Evolutionary conservation across 805 yeast species (phyloP).

Genomic region (Myxozyma geophila): DNA sequence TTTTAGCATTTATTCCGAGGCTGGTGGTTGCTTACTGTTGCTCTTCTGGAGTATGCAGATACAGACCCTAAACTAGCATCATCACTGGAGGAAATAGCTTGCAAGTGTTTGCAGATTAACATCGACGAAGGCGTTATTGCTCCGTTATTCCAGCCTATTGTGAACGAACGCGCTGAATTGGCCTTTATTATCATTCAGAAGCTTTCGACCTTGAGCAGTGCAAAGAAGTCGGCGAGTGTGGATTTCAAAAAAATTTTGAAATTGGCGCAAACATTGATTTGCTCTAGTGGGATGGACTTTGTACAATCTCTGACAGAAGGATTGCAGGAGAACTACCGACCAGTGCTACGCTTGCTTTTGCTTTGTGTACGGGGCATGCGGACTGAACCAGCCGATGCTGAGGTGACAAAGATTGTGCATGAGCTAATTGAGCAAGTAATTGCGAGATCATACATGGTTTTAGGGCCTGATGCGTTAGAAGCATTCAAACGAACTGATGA

Average conservation of each 20-base stretch:
- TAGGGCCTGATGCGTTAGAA: slow-evolving; percentile 30
- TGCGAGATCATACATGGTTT: slow-evolving; percentile 20
- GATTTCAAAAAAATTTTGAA: slow-evolving; percentile 47
- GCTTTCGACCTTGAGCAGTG: slow-evolving; percentile 26
- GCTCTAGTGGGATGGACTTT: slow-evolving; percentile 45
- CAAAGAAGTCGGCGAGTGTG: slow-evolving; percentile 20
- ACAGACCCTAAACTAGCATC: slow-evolving; percentile 37
- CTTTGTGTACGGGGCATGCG: slow-evolving; percentile 23
- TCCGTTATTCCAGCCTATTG: slow-evolving; percentile 55
- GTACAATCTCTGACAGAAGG: slow-evolving; percentile 51
- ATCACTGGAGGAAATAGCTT: slow-evolving; percentile 46
- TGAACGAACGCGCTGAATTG: slow-evolving; percentile 67
- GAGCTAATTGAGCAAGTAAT: slow-evolving; percentile 26
- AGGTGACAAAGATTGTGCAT: slow-evolving; percentile 7
- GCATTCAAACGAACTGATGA: slow-evolving; percentile 12
- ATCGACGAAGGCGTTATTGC: slow-evolving; percentile 57
- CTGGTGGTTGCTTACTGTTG: slow-evolving; percentile 75
- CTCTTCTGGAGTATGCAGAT: slow-evolving; percentile 52
- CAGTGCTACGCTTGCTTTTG: slow-evolving; percentile 39
- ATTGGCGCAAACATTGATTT: slow-evolving; percentile 38
- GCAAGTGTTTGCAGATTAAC: slow-evolving; percentile 57
- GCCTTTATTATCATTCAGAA: slow-evolving; percentile 55
- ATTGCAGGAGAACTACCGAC: slow-evolving; percentile 37
- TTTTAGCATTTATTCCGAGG: slow-evolving; percentile 62
- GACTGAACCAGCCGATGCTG: slow-evolving; percentile 1